A percentile compares a stretch with the other conserved stretches of the same genome.
Evolutionary conservation across 1,284 basidiomycete genomes (phyloP).

Genomic region (Fomitiporia mediterranea): DNA sequence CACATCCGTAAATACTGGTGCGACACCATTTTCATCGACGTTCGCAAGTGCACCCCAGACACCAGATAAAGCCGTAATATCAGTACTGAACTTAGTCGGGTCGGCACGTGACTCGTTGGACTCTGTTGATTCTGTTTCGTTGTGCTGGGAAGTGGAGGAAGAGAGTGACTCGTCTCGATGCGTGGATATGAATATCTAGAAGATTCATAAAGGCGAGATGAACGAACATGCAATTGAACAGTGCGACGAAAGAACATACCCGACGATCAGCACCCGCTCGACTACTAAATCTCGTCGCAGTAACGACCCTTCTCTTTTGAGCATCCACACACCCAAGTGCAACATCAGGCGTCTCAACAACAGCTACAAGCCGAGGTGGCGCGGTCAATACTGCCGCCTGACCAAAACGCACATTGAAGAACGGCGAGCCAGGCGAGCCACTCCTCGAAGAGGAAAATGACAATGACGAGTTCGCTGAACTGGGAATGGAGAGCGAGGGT

Average conservation of each 20-base stretch:
- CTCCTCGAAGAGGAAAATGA: neutral
- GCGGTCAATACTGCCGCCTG: conserved; percentile 71
- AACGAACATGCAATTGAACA: too few relatives aligned
- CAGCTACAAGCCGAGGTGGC: conserved; percentile 71
- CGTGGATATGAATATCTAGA: conserved; percentile 74
- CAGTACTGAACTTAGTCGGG: conserved; percentile 55
- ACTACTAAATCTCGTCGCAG: conserved; percentile 81
- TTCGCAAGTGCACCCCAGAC: conserved; percentile 64
- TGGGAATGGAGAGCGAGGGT: conserved; percentile 11
- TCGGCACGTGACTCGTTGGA: conserved; percentile 26
- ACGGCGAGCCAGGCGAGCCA: conserved; percentile 24
- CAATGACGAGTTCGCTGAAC: too few relatives aligned
- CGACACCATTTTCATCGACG: conserved; percentile 29
- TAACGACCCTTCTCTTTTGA: conserved; percentile 74
- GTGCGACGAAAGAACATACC: conserved; percentile 39
- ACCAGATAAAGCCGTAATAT: conserved; percentile 57
- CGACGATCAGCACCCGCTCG: conserved; percentile 73
- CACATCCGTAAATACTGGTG: conserved; percentile 27
- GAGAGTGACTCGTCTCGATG: conserved; percentile 47
- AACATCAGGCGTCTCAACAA: conserved; percentile 80
- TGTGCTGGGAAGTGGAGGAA: neutral
- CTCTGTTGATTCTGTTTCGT: conserved; percentile 23
- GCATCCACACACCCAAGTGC: conserved; percentile 80
- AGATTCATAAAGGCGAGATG: too few relatives aligned
- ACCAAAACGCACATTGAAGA: conserved; percentile 50